These are phyloP conservation scores for Candida sonorensis DNA, from an alignment of 805 yeast genomes.

Conservation along the genomic window DNA sequence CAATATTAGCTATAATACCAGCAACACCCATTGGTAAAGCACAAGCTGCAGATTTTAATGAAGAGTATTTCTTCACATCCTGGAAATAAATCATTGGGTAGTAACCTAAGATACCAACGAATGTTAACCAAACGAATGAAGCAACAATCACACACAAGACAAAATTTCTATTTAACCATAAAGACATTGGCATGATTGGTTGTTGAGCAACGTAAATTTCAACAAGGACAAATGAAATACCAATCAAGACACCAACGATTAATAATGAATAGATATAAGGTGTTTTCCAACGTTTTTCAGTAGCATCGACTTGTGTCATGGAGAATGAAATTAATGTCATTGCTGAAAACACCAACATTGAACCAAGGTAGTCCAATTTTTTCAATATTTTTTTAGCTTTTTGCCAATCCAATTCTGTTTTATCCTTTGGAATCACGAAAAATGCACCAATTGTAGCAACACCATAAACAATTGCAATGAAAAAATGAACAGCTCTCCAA, in stretches of 20 bases:
- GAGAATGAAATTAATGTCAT: constrained; percentile 32
- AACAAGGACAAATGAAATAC: constrained; percentile 25
- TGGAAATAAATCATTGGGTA: constrained; percentile 33
- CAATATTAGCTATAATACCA: constrained; percentile 31
- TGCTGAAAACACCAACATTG: constrained; percentile 27
- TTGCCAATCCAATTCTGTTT: constrained; percentile 8
- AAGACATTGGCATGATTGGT: constrained; percentile 35
- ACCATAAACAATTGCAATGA: constrained; percentile 30
- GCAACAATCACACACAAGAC: constrained; percentile 28
- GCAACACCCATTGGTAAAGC: constrained; percentile 31
- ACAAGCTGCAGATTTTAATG: constrained; percentile 32
- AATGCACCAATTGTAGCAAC: constrained; percentile 15
- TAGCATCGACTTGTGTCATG: constrained; percentile 32
- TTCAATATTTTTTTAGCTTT: constrained; percentile 12
- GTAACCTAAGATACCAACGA: constrained; percentile 29
- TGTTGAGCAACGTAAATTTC: constrained; percentile 28
- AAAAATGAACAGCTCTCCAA: constrained; percentile 33
- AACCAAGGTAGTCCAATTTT: constrained; percentile 32
- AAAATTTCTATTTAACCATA: constrained; percentile 32
- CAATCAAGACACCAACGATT: constrained; percentile 27
- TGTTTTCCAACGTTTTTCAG: constrained; percentile 33
- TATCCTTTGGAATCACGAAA: constrained; percentile 29
- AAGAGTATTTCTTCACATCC: constrained; percentile 26
- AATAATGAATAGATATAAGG: constrained; percentile 33
- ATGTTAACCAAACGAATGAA: constrained; percentile 30